Percentiles rank a stretch among this genome's conserved stretches.
Conservation (phyloP, 208 protist species). For the Trypanosoma conorhini region DNA sequence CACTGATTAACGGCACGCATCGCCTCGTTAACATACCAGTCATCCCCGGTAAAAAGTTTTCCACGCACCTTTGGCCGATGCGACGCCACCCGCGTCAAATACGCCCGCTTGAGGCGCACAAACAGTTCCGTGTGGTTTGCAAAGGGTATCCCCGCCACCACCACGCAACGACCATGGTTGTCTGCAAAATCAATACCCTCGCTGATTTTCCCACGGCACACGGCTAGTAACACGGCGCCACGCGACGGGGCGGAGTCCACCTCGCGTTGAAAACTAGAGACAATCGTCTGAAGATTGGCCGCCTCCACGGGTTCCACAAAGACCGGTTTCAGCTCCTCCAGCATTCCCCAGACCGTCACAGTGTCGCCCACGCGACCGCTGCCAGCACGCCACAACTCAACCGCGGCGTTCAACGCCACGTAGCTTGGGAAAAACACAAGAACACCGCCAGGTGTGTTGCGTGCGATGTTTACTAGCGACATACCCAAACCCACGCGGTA, state of each 20-base stretch:
- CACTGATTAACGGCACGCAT: slow-evolving; percentile 97
- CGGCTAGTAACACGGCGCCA: slow-evolving; percentile 95
- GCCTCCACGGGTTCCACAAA: slow-evolving; percentile 84
- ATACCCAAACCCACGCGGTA: slow-evolving; percentile 84
- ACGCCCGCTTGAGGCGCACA: slow-evolving; percentile 81
- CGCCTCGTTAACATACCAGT: slow-evolving; percentile 96
- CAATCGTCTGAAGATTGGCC: slow-evolving; percentile 51
- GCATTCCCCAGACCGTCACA: slow-evolving; percentile 75
- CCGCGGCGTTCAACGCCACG: slow-evolving; percentile 64
- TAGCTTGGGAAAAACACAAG: slow-evolving; percentile 98
- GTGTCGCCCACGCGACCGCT: slow-evolving; percentile 32
- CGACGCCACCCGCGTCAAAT: slow-evolving; percentile 67
- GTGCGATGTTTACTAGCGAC: slow-evolving; percentile 84
- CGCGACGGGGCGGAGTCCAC: slow-evolving; percentile 45
- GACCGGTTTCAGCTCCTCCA: slow-evolving; percentile 78
- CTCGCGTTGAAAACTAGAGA: slow-evolving; percentile 70
- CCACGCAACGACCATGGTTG: slow-evolving; percentile 92
- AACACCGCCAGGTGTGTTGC: slow-evolving; percentile 93
- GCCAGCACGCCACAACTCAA: slow-evolving; percentile 75
- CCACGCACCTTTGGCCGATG: slow-evolving; percentile 69
- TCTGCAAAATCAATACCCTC: slow-evolving; percentile 98
- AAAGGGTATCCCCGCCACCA: slow-evolving; percentile 96
- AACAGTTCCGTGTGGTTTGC: slow-evolving; percentile 91
- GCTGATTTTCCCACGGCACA: slow-evolving; percentile 97
- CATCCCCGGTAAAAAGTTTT: slow-evolving; percentile 82